phyloP scores from a whole-genome alignment of 176 grass and related monocot species.

The Ampelocalamus luodianensis region DNA sequence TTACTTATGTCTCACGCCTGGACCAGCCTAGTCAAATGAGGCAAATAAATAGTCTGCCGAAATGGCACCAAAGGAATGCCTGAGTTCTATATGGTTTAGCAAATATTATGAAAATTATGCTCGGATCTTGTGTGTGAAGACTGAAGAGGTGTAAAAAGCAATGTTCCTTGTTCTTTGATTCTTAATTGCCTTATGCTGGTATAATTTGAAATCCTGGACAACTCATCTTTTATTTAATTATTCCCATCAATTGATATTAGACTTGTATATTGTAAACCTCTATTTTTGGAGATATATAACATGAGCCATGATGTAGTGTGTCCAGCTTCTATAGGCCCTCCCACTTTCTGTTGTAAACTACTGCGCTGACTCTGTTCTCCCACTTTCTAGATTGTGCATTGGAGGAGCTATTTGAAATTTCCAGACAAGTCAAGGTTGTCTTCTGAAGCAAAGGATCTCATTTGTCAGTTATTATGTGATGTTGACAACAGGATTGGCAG shows the following conservation, averaged over 20 bases:
- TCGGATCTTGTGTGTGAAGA: not conserved
- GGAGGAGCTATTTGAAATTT: constrained; percentile 98
- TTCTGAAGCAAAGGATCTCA: constrained; percentile 87
- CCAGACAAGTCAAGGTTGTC: constrained; percentile 87
- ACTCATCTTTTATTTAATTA: not conserved
- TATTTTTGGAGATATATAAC: constrained; percentile 4
- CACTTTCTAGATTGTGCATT: constrained; percentile 85
- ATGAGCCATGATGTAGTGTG: not conserved
- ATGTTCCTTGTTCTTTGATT: not conserved
- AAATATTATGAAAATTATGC: constrained; percentile 12
- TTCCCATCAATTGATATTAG: not conserved
- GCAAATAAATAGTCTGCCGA: no score
- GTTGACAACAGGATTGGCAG: constrained; percentile 89
- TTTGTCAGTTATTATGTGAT: constrained; percentile 93
- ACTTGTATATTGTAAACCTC: not conserved
- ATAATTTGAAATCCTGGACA: not conserved
- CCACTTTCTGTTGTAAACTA: constrained; percentile 17
- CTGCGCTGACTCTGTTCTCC: constrained; percentile 19
- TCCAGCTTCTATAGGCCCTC: not conserved
- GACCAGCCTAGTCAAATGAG: no score
- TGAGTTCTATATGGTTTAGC: constrained; percentile 16
- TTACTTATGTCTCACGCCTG: no score
- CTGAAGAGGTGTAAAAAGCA: not conserved
- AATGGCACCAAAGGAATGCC: no score
- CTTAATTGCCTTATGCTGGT: not conserved